phyloP scores from a whole-genome alignment of 2,329 filamentous ascomycete genomes.

The Xylariaceae sp. region DNA sequence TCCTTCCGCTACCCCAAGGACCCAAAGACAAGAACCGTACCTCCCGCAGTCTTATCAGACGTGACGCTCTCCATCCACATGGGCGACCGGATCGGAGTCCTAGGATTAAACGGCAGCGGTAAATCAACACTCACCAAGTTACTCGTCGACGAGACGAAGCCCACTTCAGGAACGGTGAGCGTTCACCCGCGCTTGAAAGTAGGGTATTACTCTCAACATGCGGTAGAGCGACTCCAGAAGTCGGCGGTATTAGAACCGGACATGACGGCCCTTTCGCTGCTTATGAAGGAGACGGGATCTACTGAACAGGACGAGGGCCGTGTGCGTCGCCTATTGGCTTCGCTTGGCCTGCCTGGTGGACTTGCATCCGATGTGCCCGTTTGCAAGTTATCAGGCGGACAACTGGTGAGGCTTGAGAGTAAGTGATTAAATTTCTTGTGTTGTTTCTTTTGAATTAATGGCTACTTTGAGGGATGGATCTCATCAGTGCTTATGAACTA shows the following conservation, averaged over 20 bases:
- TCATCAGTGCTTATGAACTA: no score
- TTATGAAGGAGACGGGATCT: slow-evolving; percentile 48
- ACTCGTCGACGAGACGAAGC: slow-evolving; percentile 54
- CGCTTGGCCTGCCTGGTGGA: slow-evolving; percentile 64
- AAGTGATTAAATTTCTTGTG: not conserved
- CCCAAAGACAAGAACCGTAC: slow-evolving; percentile 28
- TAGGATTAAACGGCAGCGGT: slow-evolving; percentile 74
- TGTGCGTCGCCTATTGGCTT: slow-evolving; percentile 58
- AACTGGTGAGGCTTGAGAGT: slow-evolving; percentile 57
- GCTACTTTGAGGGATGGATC: not conserved
- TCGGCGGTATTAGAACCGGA: slow-evolving; percentile 44
- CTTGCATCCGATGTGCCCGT: slow-evolving; percentile 69
- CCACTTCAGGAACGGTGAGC: slow-evolving; percentile 56
- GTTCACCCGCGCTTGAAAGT: slow-evolving; percentile 64
- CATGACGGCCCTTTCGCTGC: slow-evolving; percentile 59
- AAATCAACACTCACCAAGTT: slow-evolving; percentile 74
- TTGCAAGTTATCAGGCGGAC: slow-evolving; percentile 69
- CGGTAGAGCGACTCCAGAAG: slow-evolving; percentile 61
- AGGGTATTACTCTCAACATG: slow-evolving; percentile 76
- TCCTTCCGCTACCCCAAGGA: slow-evolving; percentile 54
- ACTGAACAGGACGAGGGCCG: slow-evolving; percentile 58
- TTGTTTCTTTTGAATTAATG: not conserved
- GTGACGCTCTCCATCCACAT: slow-evolving; percentile 64
- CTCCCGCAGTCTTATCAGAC: slow-evolving; percentile 50
- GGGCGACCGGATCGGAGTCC: slow-evolving; percentile 67